These are phyloP conservation scores for Aureobasidium sp. DNA, from an alignment of 2,329 filamentous ascomycete genomes.

Conservation along the genomic window DNA sequence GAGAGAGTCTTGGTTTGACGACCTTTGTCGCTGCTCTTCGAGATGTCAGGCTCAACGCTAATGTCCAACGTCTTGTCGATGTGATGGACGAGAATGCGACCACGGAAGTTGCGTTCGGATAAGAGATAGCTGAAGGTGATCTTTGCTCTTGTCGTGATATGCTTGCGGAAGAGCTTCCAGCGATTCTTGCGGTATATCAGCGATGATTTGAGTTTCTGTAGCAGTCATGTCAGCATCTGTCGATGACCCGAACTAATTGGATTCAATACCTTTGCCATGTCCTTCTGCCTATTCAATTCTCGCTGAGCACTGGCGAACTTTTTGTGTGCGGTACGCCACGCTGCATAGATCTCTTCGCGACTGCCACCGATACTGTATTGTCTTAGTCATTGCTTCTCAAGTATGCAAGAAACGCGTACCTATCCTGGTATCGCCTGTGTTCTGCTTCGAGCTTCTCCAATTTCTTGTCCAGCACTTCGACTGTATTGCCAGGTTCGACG, in stretches of 20 bases:
- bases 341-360: conserved; percentile 24
- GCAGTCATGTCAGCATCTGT: neutral
- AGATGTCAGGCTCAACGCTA: conserved; percentile 63
- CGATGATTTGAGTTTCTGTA: conserved; percentile 49
- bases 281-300: conserved; percentile 21
- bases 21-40: conserved; percentile 60
- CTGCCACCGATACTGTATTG: conserved; percentile 25
- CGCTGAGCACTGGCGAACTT: conserved; percentile 18
- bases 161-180: conserved; percentile 74
- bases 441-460: conserved; percentile 24
- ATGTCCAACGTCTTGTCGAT: conserved; percentile 66
- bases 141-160: conserved; percentile 78
- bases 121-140: conserved; percentile 84
- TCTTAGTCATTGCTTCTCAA: neutral
- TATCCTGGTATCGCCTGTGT: neutral
- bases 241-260: conserved; percentile 20
- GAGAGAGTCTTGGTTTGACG: conserved; percentile 87
- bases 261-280: conserved; percentile 37
- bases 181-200: conserved; percentile 63
- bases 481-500: conserved; percentile 27
- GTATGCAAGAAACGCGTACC: neutral
- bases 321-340: neutral
- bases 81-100: conserved; percentile 73
- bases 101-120: conserved; percentile 81
- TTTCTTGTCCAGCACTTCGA: conserved; percentile 27